Base-by-base conservation (phyloP, 768 basidiomycete genomes). In the Termitomyces sp. region DNA sequence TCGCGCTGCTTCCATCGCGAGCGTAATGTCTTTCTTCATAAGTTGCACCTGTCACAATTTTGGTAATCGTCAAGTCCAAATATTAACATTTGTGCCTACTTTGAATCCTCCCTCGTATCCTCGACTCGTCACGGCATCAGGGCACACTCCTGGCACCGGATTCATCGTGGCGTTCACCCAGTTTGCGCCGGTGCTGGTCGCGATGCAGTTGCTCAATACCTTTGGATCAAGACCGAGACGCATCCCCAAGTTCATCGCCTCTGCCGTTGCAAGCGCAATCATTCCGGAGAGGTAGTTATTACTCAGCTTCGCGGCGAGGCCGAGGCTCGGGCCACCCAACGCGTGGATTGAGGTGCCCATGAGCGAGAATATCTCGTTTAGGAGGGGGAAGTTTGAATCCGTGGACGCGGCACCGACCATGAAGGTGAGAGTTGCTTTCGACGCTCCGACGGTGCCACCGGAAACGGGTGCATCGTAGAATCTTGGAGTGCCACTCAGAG, bases 221-320 rank as follows among this genome's bases (percentile, higher is more conserved):
- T 68, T 69, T 1, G 75, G 70, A 15, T 76, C 75, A 6, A 78
- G 57, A 1, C 75, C 75, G 15, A 78, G 67, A 46, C 74, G 67
- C 72, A 78, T 77, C 0, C 74, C 75, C 9, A 78, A 63, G 55
- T 75, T 75, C 75, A 78, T 78, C 2, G 73, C 75, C 60, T 75
- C 74, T 28, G 74, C 65, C 3, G 73, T 77, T 3, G 75, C 74
- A 15, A 77, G 67, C 2, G 75, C 73, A 46, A 76, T 74, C 60
- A 73, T 65, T 1, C 74, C 73, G 17, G 71, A 73, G 26, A 77
- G 66, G 58, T 76, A 77, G 56, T 76, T 78, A 58, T 77, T 75
- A 63, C 73, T 73, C 31, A 77, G 60, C 58, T 77, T 78, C n/a
- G 75, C 72, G 21, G 74, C 74, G 1, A 78, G 64, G 14, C 76